Evolutionary conservation across 805 yeast genomes (phyloP), one percentile per base, ranked within the genome.

Genomic region (Danielia oregonensis): DNA sequence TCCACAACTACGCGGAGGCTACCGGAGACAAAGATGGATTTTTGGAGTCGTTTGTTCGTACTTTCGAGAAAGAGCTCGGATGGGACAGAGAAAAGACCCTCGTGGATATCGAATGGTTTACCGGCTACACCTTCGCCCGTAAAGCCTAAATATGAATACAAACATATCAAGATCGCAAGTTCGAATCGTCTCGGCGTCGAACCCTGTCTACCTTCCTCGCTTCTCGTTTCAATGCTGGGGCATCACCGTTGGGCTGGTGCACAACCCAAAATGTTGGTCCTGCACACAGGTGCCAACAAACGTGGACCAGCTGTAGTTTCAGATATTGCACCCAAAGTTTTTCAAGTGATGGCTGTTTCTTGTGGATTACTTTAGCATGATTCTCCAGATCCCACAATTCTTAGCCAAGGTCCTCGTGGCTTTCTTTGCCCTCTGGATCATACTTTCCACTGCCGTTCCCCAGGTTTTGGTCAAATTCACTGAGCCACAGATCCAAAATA

Each of bases 91-190:
- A 63, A 15, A 14, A 34, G 18, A 64, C 70, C 5, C 43, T 34
- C n/a, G 49, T 78, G 29, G 65, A 55, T 27, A 44, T 72, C 15
- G 68, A 67, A 16, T 74, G 76, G 74, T 59, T 67, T 33, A 70
- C 82, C 1, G 76, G 77, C 6, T 67, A 75, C 41, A 67, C 73
- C 4, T 63, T 76, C 37, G 59, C n/a, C n/a, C n/a, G n/a, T n/a
- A n/a, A n/a, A n/a, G n/a, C n/a, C n/a, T n/a, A n/a, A n/a, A n/a
- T n/a, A n/a, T n/a, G n/a, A n/a, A n/a, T n/a, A n/a, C n/a, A n/a
- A n/a, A n/a, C n/a, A n/a, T n/a, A n/a, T n/a, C n/a, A n/a, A n/a
- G n/a, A n/a, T n/a, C n/a, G n/a, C n/a, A n/a, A n/a, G n/a, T n/a
- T n/a, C n/a, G n/a, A n/a, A n/a, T n/a, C n/a, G n/a, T n/a, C n/a